Evolutionary conservation across 208 protist species (phyloP).

Genomic region (Trypanosoma platydactyli): DNA sequence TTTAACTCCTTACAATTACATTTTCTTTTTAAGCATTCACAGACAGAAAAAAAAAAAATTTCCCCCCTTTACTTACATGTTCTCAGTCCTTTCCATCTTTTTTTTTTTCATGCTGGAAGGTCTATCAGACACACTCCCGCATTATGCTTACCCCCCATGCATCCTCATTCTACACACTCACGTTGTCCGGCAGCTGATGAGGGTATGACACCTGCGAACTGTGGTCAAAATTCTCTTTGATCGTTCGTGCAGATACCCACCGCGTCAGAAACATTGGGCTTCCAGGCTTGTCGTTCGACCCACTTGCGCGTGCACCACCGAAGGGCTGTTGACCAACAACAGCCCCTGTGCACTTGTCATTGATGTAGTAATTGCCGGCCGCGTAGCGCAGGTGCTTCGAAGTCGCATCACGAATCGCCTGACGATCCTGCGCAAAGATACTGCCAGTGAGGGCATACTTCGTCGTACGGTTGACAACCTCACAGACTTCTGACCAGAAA

Average conservation of each 20-base stretch:
- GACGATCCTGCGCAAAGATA: constrained; percentile 90
- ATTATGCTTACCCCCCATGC: not conserved
- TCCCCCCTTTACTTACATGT: not conserved
- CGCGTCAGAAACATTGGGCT: constrained; percentile 88
- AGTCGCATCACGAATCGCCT: constrained; percentile 56
- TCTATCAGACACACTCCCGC: no score
- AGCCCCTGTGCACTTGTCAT: constrained; percentile 97
- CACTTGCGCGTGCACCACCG: constrained; percentile 89
- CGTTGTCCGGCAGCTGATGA: constrained; percentile 74
- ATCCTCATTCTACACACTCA: constrained; percentile 8
- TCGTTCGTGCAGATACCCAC: constrained; percentile 90
- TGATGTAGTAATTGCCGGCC: constrained; percentile 98
- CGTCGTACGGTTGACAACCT: constrained; percentile 86
- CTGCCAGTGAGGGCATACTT: constrained; percentile 94
- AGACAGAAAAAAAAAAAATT: no score
- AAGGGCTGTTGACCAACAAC: constrained; percentile 99
- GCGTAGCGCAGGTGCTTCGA: constrained; percentile 75
- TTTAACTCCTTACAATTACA: no score
- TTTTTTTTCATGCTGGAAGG: constrained; percentile 5
- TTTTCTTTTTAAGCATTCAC: no score
- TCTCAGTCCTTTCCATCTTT: not conserved
- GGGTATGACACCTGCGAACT: constrained; percentile 90
- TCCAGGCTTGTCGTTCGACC: constrained; percentile 98
- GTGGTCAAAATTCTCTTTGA: constrained; percentile 96
- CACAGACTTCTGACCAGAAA: constrained; percentile 85